These are phyloP conservation scores for Juglanconis juglandina DNA, from an alignment of 2,329 filamentous ascomycete species.

Conservation along the genomic window DNA sequence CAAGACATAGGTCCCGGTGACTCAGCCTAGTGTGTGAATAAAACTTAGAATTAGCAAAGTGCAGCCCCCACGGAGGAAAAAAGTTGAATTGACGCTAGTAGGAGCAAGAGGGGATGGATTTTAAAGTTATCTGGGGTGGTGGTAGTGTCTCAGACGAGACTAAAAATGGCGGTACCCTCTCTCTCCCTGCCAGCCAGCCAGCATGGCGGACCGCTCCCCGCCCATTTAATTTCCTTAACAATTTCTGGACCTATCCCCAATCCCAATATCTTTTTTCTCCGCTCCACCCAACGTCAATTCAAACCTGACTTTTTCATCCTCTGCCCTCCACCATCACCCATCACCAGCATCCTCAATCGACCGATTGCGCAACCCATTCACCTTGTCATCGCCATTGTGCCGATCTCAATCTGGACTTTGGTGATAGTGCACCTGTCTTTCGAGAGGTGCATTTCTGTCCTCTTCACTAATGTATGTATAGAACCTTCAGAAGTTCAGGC, in stretches of 20 bases:
- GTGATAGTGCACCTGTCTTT: no score
- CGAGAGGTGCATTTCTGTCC: no score
- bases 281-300: not conserved
- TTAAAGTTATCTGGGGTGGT: not conserved
- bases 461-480: no score
- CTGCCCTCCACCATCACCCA: not conserved
- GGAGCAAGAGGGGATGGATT: not conserved
- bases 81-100: not conserved
- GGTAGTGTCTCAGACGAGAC: constrained; percentile 5
- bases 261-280: not conserved
- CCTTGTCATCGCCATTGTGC: no score
- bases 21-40: not conserved
- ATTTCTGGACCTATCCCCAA: not conserved
- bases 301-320: not conserved
- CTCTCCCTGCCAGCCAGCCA: not conserved
- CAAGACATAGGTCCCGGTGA: not conserved
- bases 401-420: no score
- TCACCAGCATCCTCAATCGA: not conserved
- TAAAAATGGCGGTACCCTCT: not conserved
- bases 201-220: not conserved
- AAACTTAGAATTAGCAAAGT: not conserved
- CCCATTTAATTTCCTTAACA: not conserved
- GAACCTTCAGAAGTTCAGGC: no score
- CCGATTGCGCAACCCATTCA: not conserved
- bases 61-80: not conserved